Conservation (phyloP, 164 flowering plant genomes). For the Nymphaea colorata region DNA sequence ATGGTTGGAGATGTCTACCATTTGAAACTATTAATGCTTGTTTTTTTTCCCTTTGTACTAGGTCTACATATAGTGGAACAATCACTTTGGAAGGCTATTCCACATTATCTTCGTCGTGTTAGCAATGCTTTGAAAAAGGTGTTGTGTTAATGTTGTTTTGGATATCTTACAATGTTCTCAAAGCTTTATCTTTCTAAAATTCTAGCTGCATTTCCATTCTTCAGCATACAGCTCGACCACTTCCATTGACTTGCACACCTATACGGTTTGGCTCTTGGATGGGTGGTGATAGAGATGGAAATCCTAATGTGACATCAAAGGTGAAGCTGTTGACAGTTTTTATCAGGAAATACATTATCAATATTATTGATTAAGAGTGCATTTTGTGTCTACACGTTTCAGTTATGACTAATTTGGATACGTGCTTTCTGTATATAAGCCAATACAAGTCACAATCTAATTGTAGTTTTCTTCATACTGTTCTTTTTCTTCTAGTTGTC, state of each 20-base stretch:
- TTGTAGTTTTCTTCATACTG: too few relatives aligned
- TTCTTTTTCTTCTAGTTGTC: too few relatives aligned
- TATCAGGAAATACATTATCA: too few relatives aligned
- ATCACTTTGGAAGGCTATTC: constrained; percentile 91
- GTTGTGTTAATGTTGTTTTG: background rate
- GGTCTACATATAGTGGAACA: constrained; percentile 92
- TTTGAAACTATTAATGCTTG: background rate
- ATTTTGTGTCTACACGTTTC: too few relatives aligned
- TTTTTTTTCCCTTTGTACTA: constrained; percentile 10
- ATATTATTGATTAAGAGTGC: too few relatives aligned
- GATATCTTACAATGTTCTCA: too few relatives aligned
- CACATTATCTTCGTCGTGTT: constrained; percentile 89
- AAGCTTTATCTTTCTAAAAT: constrained; percentile 1
- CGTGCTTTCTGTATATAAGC: too few relatives aligned
- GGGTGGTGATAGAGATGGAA: constrained; percentile 99
- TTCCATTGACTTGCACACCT: constrained; percentile 87
- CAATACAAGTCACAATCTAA: too few relatives aligned
- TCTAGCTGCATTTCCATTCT: background rate
- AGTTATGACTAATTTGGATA: too few relatives aligned
- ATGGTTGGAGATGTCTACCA: too few relatives aligned
- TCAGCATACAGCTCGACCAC: constrained; percentile 85
- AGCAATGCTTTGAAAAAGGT: constrained; percentile 90
- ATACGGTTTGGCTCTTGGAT: constrained; percentile 97
- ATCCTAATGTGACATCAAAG: constrained; percentile 92
- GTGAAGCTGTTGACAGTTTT: constrained; percentile 19